Conservation (phyloP, 2,329 filamentous ascomycete genomes). For the Penicillium occitanis region DNA sequence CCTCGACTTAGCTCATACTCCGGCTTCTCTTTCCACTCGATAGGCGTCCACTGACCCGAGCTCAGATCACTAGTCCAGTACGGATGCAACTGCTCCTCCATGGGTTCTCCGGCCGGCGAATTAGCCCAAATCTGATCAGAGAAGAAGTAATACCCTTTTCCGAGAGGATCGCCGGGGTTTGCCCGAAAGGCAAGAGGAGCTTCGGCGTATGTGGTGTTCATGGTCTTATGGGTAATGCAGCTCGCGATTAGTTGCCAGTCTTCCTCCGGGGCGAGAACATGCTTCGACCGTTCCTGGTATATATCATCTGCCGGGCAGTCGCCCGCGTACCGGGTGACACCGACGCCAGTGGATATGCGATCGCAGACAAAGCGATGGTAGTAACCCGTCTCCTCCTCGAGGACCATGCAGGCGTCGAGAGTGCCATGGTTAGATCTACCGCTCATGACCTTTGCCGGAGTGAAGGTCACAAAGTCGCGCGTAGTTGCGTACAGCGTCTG, state of each 20-base stretch:
- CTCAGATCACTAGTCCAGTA: neutral
- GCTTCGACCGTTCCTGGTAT: neutral
- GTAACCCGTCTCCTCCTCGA: neutral
- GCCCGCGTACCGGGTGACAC: neutral
- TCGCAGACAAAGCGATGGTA: conserved; percentile 8
- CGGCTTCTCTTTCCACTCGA: conserved; percentile 5
- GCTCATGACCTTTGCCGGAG: neutral
- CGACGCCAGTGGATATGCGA: conserved; percentile 3
- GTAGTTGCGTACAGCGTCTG: conserved; percentile 3
- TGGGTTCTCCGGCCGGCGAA: neutral
- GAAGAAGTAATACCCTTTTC: conserved; percentile 1
- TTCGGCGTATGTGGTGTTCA: neutral
- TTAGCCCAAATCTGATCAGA: conserved; percentile 7
- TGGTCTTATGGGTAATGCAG: neutral
- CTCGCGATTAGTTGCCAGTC: neutral
- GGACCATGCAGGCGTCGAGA: conserved; percentile 2
- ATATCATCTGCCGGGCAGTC: conserved; percentile 5
- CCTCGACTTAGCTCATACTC: neutral
- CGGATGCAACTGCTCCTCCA: conserved; percentile 5
- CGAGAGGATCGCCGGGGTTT: neutral
- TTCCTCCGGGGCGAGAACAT: neutral
- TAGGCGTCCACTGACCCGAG: neutral
- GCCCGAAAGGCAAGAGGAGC: neutral
- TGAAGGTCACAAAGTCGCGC: neutral
- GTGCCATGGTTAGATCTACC: neutral